Percentiles rank a stretch among this genome's conserved stretches.
Conservation (phyloP, 306 rosid genomes). For the Boehmeria nivea region DNA sequence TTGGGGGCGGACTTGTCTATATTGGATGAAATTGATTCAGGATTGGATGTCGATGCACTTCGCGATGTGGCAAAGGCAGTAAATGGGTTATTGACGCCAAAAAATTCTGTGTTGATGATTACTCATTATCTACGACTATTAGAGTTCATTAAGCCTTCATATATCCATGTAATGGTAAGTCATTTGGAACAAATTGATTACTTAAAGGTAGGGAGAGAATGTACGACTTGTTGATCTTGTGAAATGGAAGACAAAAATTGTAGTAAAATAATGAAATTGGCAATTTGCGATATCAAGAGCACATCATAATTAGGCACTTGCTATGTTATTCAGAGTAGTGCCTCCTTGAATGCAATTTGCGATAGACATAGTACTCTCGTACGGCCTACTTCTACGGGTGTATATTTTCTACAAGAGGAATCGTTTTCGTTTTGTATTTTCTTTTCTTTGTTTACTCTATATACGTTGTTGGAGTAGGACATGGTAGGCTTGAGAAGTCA, state of each 20-base stretch:
- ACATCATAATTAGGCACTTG: not conserved
- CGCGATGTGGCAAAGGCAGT: constrained; percentile 90
- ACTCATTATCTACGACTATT: constrained; percentile 82
- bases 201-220: not conserved
- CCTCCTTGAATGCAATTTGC: not conserved
- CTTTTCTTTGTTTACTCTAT: no score
- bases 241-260: not conserved
- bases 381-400: no score
- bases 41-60: constrained; percentile 95
- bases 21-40: constrained; percentile 95
- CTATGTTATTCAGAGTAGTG: not conserved
- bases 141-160: constrained; percentile 67
- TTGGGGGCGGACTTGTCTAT: constrained; percentile 93
- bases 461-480: no score
- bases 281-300: not conserved
- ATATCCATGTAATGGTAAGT: constrained; percentile 84
- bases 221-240: constrained; percentile 1
- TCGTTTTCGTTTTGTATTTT: no score
- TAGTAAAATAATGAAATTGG: not conserved
- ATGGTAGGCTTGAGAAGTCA: no score
- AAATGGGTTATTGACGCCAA: constrained; percentile 55
- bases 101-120: constrained; percentile 72
- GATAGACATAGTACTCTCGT: not conserved
- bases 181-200: constrained; percentile 16
- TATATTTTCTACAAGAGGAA: no score